These are phyloP conservation scores for Kandelia obovata DNA, from an alignment of 345 rosid genomes.

Conservation along the genomic window DNA sequence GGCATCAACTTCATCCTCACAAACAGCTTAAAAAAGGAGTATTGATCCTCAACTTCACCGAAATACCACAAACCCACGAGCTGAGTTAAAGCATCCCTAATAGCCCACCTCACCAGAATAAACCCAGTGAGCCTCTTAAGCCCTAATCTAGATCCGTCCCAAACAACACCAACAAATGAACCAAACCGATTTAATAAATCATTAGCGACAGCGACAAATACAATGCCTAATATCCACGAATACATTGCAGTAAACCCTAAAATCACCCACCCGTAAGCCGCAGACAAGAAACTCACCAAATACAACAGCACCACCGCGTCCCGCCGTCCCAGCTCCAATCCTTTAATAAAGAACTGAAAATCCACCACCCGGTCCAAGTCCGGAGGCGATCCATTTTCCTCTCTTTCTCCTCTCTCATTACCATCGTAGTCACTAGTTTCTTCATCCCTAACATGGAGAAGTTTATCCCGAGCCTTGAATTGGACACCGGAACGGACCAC, in stretches of 20 bases:
- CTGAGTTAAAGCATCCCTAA: slow-evolving; percentile 72
- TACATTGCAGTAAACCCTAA: slow-evolving; percentile 77
- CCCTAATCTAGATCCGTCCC: slow-evolving; percentile 69
- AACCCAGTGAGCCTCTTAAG: slow-evolving; percentile 66
- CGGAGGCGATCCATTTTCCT: slow-evolving; percentile 15
- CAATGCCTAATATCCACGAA: slow-evolving; percentile 63
- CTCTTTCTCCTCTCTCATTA: neutral
- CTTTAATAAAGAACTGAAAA: slow-evolving; percentile 57
- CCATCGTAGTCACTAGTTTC: slow-evolving; percentile 16
- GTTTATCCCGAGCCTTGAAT: slow-evolving; percentile 26
- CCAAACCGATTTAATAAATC: slow-evolving; percentile 52
- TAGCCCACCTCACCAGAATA: slow-evolving; percentile 73
- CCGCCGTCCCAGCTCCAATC: slow-evolving; percentile 63
- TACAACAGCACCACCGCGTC: slow-evolving; percentile 73
- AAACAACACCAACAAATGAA: slow-evolving; percentile 44
- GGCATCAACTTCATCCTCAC: slow-evolving; percentile 90
- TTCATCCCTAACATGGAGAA: neutral
- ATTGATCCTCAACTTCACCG: slow-evolving; percentile 75
- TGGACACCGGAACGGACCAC: slow-evolving; percentile 51
- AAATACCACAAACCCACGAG: slow-evolving; percentile 70
- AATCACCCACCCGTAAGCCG: slow-evolving; percentile 93
- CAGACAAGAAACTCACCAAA: slow-evolving; percentile 68
- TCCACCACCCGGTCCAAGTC: slow-evolving; percentile 48
- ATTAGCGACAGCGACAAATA: slow-evolving; percentile 55
- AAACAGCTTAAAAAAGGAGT: slow-evolving; percentile 75